Percentiles rank a stretch among this genome's conserved stretches.
Conservation (phyloP, 768 basidiomycete species). For the Bullera alba region DNA sequence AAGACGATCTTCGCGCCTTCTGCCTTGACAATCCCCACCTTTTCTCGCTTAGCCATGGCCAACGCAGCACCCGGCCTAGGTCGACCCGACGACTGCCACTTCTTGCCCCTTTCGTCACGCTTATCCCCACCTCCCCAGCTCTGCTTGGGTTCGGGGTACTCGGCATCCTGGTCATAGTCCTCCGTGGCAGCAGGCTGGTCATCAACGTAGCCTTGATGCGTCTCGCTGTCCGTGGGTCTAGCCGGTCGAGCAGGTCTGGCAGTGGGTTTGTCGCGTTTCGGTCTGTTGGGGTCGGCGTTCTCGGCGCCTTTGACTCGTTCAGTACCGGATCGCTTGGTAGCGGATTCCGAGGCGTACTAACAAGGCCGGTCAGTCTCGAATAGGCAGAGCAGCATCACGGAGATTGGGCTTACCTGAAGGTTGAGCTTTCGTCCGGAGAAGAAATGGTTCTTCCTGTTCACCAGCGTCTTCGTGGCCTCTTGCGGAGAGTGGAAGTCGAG, state of each 20-base stretch:
- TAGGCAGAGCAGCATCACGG: not conserved
- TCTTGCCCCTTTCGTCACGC: constrained; percentile 41
- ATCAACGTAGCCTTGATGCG: too few species aligned
- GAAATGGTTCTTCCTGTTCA: constrained; percentile 75
- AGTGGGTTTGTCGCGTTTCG: not conserved
- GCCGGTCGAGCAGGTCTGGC: too few species aligned
- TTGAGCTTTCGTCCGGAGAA: constrained; percentile 77
- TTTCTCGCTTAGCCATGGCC: constrained; percentile 49
- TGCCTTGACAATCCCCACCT: constrained; percentile 47
- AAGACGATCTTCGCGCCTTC: constrained; percentile 48
- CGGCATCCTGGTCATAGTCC: not conserved
- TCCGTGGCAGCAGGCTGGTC: not conserved
- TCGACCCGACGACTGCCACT: constrained; percentile 45
- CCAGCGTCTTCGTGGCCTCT: constrained; percentile 71
- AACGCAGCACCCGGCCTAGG: constrained; percentile 49
- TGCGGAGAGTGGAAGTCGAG: constrained; percentile 77
- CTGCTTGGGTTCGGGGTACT: constrained; percentile 1
- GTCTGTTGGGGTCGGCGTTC: too few species aligned
- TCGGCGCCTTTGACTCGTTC: constrained; percentile 10
- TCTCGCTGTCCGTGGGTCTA: too few species aligned
- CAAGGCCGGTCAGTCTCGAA: not conserved
- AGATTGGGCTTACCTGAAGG: constrained; percentile 48
- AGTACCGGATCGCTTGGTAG: constrained; percentile 37
- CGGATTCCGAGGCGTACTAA: constrained; percentile 45
- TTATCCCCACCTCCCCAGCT: constrained; percentile 13